phyloP scores from a whole-genome alignment of 305 asterid genomes.

The Fraxinus sp. region DNA sequence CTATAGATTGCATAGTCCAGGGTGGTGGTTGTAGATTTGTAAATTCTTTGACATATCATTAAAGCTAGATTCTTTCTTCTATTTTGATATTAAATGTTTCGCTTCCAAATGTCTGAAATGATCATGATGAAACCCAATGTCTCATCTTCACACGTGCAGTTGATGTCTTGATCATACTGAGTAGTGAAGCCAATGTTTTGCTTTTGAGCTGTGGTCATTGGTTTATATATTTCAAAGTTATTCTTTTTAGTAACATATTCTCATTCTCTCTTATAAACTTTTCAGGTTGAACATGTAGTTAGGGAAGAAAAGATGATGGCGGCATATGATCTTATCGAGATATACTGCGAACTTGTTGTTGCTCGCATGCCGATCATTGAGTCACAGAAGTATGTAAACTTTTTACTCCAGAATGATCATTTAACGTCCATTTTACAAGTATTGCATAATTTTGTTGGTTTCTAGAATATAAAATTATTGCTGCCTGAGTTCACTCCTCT shows the following conservation, averaged over 20 bases:
- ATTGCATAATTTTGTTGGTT: conserved; percentile 2
- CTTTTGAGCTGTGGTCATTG: neutral
- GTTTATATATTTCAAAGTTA: conserved; percentile 11
- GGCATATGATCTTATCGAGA: conserved; percentile 87
- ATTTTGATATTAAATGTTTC: neutral
- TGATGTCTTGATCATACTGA: neutral
- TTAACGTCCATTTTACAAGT: neutral
- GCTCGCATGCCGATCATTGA: conserved; percentile 86
- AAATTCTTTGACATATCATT: neutral
- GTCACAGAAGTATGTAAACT: conserved; percentile 73
- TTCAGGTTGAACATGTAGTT: conserved; percentile 93
- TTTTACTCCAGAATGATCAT: conserved; percentile 23
- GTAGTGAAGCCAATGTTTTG: conserved; percentile 5
- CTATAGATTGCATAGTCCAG: neutral
- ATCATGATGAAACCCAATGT: conserved; percentile 2
- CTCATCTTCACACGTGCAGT: conserved; percentile 11
- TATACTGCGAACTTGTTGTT: conserved; percentile 81
- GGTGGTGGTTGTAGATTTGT: neutral
- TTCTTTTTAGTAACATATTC: conserved; percentile 1
- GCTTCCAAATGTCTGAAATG: neutral
- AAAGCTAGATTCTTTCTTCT: neutral
- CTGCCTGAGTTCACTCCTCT: neutral
- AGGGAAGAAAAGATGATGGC: conserved; percentile 96
- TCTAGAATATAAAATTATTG: conserved; percentile 9
- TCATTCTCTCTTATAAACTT: conserved; percentile 19